A percentile compares a stretch with the other conserved stretches of the same genome.
Evolutionary conservation across 306 rosid genomes (phyloP).

Genomic region (Corylus americana): DNA sequence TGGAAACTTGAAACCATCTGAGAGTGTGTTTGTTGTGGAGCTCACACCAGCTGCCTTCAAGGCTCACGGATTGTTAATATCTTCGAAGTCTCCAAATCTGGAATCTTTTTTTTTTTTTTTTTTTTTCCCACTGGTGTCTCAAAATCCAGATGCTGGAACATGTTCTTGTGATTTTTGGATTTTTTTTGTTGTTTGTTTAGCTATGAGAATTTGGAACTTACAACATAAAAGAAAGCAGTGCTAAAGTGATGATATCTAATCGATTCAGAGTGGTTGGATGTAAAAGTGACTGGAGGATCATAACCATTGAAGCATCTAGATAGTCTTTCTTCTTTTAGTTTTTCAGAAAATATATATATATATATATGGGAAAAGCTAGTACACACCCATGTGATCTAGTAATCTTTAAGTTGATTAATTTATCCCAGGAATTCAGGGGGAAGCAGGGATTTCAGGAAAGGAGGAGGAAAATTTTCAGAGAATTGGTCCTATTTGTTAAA

Average conservation of each 20-base stretch:
- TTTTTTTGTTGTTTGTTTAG: background rate
- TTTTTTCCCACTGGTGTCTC: background rate
- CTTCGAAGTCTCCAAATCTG: background rate
- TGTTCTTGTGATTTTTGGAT: background rate
- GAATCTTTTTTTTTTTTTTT: background rate
- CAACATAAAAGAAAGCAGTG: background rate
- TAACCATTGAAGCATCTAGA: too few relatives aligned
- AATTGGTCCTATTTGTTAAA: background rate
- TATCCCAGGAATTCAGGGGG: background rate
- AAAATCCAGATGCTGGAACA: background rate
- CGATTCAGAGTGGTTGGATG: too few relatives aligned
- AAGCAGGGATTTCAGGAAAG: background rate
- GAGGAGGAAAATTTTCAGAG: background rate
- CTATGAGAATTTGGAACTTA: background rate
- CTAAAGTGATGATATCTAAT: too few relatives aligned
- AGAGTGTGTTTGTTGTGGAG: conserved; percentile 23
- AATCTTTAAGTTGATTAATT: too few relatives aligned
- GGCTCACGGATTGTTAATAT: conserved; percentile 9
- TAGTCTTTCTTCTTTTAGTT: too few relatives aligned
- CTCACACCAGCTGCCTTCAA: conserved; percentile 12
- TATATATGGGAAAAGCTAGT: too few relatives aligned
- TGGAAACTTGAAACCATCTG: conserved; percentile 57
- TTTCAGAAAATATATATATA: too few relatives aligned
- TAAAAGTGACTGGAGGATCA: too few relatives aligned
- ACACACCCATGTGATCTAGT: too few relatives aligned